These are phyloP conservation scores for Pichia sporocuriosa DNA, from an alignment of 805 yeast genomes.

Conservation along the genomic window DNA sequence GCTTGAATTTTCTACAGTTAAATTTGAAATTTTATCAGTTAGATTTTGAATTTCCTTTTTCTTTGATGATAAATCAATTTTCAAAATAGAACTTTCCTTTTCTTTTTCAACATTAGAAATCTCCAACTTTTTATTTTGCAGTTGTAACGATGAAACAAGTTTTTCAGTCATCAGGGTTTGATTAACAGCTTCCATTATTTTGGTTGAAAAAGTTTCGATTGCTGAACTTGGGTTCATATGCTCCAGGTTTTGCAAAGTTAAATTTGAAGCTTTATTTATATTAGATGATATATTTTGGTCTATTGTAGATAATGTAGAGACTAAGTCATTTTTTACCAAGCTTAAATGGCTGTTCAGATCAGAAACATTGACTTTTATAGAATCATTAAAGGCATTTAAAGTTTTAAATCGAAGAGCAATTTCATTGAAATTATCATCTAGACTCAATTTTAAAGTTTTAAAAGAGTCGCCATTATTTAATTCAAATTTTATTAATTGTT, in stretches of 20 bases:
- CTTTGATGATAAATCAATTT: not conserved
- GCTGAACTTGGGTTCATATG: not conserved
- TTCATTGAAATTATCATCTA: conserved; percentile 4
- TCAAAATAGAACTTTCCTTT: not conserved
- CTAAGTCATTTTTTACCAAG: not conserved
- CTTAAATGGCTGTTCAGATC: not conserved
- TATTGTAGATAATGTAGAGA: conserved; percentile 4
- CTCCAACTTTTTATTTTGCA: not conserved
- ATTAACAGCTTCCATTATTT: not conserved
- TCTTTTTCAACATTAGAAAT: not conserved
- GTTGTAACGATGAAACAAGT: not conserved
- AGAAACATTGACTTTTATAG: not conserved
- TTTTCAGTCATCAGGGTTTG: not conserved
- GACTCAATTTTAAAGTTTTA: not conserved
- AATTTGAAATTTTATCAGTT: conserved; percentile 18
- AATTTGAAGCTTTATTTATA: not conserved
- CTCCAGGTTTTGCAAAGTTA: not conserved
- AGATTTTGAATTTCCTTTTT: not conserved
- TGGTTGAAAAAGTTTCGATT: not conserved
- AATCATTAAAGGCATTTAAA: not conserved
- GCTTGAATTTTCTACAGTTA: conserved; percentile 31
- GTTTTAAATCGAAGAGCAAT: not conserved
- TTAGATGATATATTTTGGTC: conserved; percentile 2
- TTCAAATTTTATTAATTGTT: too few relatives aligned
- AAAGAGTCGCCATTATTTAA: not conserved